Percentiles rank a stretch among this genome's conserved stretches.
These are phyloP conservation scores for Zopfochytrium polystomum DNA, from an alignment of 371 early-diverging fungal genomes.

Conservation along the genomic window DNA sequence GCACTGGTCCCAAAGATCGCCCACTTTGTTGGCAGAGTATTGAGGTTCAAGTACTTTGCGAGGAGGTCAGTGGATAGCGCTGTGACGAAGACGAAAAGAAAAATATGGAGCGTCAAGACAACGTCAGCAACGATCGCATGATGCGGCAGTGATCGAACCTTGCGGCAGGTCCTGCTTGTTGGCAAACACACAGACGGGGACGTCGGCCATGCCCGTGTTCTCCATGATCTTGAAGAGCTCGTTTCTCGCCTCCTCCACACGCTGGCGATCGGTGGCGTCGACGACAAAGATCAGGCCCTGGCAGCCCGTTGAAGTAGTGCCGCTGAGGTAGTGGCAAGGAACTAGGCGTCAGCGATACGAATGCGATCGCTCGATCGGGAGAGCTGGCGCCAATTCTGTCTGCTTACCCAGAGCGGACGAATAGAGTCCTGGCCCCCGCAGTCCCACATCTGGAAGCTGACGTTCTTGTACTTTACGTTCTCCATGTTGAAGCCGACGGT, in stretches of 20 bases:
- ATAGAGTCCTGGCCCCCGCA: conserved; percentile 94
- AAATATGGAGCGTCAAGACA: no score
- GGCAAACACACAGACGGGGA: conserved; percentile 10
- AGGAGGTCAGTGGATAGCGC: background rate
- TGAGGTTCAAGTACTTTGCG: background rate
- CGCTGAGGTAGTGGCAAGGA: no score
- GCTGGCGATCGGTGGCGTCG: conserved; percentile 52
- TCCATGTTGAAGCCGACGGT: conserved; percentile 60
- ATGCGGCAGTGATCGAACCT: background rate
- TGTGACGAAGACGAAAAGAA: background rate
- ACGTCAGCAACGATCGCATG: no score
- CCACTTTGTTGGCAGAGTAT: background rate
- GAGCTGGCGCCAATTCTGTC: no score
- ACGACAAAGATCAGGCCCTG: conserved; percentile 55
- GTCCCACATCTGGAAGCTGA: conserved; percentile 92
- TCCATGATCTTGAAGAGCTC: conserved; percentile 14
- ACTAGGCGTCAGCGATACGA: no score
- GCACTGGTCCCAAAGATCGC: background rate
- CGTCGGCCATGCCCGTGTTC: conserved; percentile 2
- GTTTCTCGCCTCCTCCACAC: conserved; percentile 20
- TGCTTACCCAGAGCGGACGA: conserved; percentile 81
- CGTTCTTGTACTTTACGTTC: conserved; percentile 86
- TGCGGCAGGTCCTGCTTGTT: conserved; percentile 20
- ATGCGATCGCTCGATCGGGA: no score
- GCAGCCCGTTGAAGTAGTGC: background rate